These are phyloP conservation scores for Lindgomyces ingoldianus DNA, from an alignment of 495 filamentous ascomycete species.

Conservation along the genomic window DNA sequence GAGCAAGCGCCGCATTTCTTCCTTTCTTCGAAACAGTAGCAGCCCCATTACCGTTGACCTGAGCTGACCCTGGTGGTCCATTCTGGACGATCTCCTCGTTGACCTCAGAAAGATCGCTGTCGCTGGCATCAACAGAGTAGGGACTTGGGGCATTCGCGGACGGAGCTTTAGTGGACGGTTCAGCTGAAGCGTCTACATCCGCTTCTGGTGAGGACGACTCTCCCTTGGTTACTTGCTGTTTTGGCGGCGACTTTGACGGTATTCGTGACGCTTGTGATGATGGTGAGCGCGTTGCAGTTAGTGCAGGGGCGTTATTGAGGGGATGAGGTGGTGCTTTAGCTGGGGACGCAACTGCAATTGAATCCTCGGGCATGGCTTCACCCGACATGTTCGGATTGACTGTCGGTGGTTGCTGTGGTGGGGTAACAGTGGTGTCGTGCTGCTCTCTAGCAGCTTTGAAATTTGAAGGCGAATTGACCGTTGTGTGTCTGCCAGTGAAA, in stretches of 20 bases:
- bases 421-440: neutral
- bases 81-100: conserved; percentile 35
- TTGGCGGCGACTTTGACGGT: conserved; percentile 14
- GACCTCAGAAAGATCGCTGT: conserved; percentile 37
- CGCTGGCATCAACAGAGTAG: conserved; percentile 7
- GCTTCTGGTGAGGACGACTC: neutral
- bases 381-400: neutral
- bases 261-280: conserved; percentile 9
- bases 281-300: neutral
- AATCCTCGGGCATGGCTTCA: neutral
- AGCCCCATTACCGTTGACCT: conserved; percentile 13
- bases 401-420: neutral
- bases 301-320: conserved; percentile 1
- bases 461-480: neutral
- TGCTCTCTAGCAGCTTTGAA: neutral
- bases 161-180: neutral
- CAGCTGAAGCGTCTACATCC: neutral
- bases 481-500: neutral
- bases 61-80: conserved; percentile 14
- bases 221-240: neutral
- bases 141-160: conserved; percentile 10
- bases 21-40: conserved; percentile 8
- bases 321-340: neutral
- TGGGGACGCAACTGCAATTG: neutral
- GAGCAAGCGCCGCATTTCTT: conserved; percentile 20